Conservation (phyloP, 176 grass and related monocot genomes). For the Hordeum marinum region DNA sequence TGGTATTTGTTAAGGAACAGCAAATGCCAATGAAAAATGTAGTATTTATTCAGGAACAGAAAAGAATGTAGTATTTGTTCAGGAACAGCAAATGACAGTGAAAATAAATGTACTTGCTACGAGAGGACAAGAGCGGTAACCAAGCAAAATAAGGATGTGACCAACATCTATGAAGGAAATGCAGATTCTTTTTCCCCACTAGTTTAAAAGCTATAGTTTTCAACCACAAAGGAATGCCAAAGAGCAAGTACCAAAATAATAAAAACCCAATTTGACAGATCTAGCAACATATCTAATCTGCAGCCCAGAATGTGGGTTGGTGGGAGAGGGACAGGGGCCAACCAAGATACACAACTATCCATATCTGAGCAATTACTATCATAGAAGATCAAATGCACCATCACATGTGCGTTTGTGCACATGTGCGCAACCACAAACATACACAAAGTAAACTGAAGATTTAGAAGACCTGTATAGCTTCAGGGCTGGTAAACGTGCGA, state of each 20-base stretch:
- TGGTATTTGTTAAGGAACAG: conserved; percentile 13
- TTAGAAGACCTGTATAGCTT: conserved; percentile 78
- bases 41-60: conserved; percentile 8
- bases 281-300: neutral
- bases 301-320: neutral
- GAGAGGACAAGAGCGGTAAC: neutral
- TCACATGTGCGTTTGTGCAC: neutral
- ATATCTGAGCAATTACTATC: neutral
- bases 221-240: neutral
- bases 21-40: neutral
- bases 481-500: conserved; percentile 73
- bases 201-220: neutral
- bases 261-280: neutral
- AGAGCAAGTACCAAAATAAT: neutral
- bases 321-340: neutral
- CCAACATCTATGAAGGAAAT: neutral
- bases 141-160: neutral
- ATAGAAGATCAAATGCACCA: neutral
- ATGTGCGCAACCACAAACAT: neutral
- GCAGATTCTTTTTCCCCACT: neutral
- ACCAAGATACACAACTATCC: neutral
- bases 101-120: neutral
- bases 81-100: neutral
- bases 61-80: neutral
- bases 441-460: neutral